Evolutionary conservation across 768 basidiomycete species (phyloP), one percentile per base, ranked within the genome.

Genomic region (Suillus tomentosus): DNA sequence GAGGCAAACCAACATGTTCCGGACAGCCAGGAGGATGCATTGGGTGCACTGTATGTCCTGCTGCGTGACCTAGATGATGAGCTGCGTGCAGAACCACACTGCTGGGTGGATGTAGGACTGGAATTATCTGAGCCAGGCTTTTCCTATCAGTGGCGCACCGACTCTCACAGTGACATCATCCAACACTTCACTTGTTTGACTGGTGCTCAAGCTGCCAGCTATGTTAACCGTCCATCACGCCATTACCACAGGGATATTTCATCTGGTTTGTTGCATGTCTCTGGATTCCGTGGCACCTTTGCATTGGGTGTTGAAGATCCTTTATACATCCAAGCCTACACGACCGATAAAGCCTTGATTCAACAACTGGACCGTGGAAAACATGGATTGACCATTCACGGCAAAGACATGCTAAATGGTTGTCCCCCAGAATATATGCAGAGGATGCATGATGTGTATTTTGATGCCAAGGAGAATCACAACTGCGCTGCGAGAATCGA

Each of bases 341-440:
- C 64, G 0, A 79, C 77, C 0, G 78, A 79, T 65, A 79, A 79
- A 63, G 40, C 76, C 0, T 22, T 73, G 24, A 75, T 70, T 0
- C 73, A 74, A 40, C 63, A 64, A 17, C 62, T 61, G 14, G 69
- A 74, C 2, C 59, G 66, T 0, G 39, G 60, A 17, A 63, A 66
- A 15, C 65, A 69, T 43, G 73, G 72, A 0, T 76, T 76, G 45
- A 68, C 62, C n/a, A 58, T 76, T 3, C 68, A 64, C 0, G 62
- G 64, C 11, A 24, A 37, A 0, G 66, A 73, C 0, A 64, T 71
- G 5, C 42, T 78, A 34, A 47, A 64, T 1, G 65, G 61, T 0
- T 65, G 65, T 14, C 64, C 61, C 0, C 24, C 50, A 0, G 5
- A 10, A 2, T 76, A 66, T 42, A 58, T 70, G 6, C 50, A 62